Evolutionary conservation across 2,329 filamentous ascomycete genomes (phyloP), one percentile per base, ranked within the genome.

Genomic region (Fusarium siculi): DNA sequence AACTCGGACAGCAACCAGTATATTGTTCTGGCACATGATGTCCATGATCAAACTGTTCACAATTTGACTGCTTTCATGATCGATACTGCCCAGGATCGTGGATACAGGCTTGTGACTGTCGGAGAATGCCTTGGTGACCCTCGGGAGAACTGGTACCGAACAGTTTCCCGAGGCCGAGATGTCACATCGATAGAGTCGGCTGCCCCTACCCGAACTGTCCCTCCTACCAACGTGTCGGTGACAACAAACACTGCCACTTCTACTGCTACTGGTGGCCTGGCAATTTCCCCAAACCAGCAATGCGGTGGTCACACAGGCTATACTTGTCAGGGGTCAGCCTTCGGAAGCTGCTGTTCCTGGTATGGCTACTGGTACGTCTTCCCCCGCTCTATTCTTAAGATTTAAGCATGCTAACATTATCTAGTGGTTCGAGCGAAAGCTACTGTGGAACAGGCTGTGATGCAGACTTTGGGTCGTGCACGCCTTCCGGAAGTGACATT

Each of bases 111-210:
- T 47, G 87, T 88, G 34, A 88, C 88, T 3, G 85, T 90, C 9
- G 89, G 88, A 1, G 86, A 90, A 66, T 91, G 89, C 64, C 81
- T 91, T 21, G 85, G 85, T 1, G 88, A 91, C 63, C 79, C 87
- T 12, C 66, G 66, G n/a, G 81, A 78, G 21, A 84, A 85, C 70
- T 90, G 88, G 88, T 90, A 90, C 74, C 84, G 87, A 50, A 34
- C 65, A 7, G 77, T 75, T 9, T 65, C 73, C 11, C 63, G 67
- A 19, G 59, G 68, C 25, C 70, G 64, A 32, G 72, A 71, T 25
- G 58, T 61, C 30, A 63, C 66, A 4, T 49, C 64, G 2, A 68
- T 65, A 4, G 30, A 54, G 10, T 54, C 50, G 18, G 55, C 73
- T 23, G 40, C 65, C 18, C 61, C 74, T 37, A 66, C 66, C 23